A percentile compares a stretch with the other conserved stretches of the same genome.
These are phyloP conservation scores for Hyparrhenia diplandra DNA, from an alignment of 176 grass and related monocot species.

Conservation along the genomic window DNA sequence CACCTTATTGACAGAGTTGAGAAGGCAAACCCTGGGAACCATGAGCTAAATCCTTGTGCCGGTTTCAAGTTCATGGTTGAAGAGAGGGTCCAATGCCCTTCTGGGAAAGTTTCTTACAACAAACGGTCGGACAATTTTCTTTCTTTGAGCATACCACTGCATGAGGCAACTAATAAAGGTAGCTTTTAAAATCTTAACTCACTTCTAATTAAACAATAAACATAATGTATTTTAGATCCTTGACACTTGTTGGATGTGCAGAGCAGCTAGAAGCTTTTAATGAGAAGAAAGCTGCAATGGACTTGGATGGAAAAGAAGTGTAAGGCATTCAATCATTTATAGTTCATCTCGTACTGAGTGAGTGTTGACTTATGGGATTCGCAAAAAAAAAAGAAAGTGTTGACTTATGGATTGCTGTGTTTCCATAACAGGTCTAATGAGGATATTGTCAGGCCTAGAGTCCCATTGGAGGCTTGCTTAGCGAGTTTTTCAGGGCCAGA, in stretches of 20 bases:
- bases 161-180: conserved; percentile 96
- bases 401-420: conserved; percentile 3
- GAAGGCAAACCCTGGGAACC: conserved; percentile 60
- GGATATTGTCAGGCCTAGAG: conserved; percentile 92
- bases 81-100: conserved; percentile 87
- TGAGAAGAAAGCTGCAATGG: conserved; percentile 68
- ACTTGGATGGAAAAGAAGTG: conserved; percentile 83
- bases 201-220: neutral
- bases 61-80: conserved; percentile 94
- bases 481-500: conserved; percentile 77
- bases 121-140: conserved; percentile 71
- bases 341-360: neutral
- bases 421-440: conserved; percentile 53
- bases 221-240: conserved; percentile 1
- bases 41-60: conserved; percentile 61
- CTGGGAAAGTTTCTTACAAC: conserved; percentile 97
- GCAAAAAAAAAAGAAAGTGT: too few relatives aligned
- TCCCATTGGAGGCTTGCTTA: conserved; percentile 87
- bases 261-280: conserved; percentile 82
- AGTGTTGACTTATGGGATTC: conserved; percentile 1
- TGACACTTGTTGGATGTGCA: conserved; percentile 48
- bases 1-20: conserved; percentile 93
- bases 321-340: conserved; percentile 29
- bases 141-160: conserved; percentile 84
- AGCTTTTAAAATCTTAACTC: neutral